Evolutionary conservation across 2,329 filamentous ascomycete genomes (phyloP).

Genomic region (Fusarium coicis): DNA sequence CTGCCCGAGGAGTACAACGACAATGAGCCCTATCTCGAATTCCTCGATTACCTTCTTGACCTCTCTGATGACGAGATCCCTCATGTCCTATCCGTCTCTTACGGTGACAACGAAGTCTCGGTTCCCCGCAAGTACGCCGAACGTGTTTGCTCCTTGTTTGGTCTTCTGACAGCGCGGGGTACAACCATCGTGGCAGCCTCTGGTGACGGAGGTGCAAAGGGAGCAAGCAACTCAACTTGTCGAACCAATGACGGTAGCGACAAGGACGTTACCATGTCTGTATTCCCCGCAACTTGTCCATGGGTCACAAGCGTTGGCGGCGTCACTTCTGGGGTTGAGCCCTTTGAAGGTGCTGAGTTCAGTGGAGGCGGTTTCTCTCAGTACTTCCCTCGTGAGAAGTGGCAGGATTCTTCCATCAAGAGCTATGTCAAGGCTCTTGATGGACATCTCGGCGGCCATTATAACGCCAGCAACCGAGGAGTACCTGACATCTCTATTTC

Average conservation of each 20-base stretch:
- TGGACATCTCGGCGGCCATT: conserved; percentile 56
- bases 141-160: conserved; percentile 64
- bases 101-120: conserved; percentile 67
- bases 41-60: conserved; percentile 61
- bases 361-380: conserved; percentile 65
- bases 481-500: conserved; percentile 65
- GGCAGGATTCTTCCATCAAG: conserved; percentile 56
- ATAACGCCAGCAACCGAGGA: conserved; percentile 58
- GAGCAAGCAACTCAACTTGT: conserved; percentile 62
- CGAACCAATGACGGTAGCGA: conserved; percentile 68
- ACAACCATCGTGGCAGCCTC: conserved; percentile 62
- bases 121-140: conserved; percentile 63
- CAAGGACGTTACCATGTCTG: conserved; percentile 65
- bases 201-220: conserved; percentile 62
- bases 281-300: conserved; percentile 74
- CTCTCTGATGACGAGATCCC: conserved; percentile 59
- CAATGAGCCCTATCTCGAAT: conserved; percentile 69
- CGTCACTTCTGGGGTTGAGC: conserved; percentile 53
- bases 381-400: conserved; percentile 58
- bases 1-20: conserved; percentile 46
- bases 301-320: conserved; percentile 76
- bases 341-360: conserved; percentile 56
- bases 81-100: conserved; percentile 67
- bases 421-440: conserved; percentile 55
- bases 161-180: conserved; percentile 63